Evolutionary conservation across 148 eudicot genomes (phyloP).

Genomic region (Mesembryanthemum crystallinum): DNA sequence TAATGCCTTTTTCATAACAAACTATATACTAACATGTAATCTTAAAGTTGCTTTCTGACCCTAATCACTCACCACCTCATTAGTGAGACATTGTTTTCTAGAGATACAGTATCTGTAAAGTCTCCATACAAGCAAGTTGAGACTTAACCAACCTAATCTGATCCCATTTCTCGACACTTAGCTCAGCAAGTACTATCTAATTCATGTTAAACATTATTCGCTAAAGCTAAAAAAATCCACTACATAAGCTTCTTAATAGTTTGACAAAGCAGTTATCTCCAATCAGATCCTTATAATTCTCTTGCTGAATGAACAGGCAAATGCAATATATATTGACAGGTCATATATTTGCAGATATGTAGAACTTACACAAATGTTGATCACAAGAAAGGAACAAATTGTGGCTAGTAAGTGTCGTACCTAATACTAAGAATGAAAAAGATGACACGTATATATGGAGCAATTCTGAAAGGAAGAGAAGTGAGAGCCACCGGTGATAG

Average conservation of each 20-base stretch:
- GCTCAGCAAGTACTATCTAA: background rate
- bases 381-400: background rate
- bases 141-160: no score
- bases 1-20: background rate
- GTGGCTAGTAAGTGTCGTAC: conserved; percentile 31
- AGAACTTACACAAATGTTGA: conserved; percentile 2
- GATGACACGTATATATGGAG: conserved; percentile 80
- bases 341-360: background rate
- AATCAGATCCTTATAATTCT: background rate
- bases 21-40: background rate
- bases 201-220: background rate
- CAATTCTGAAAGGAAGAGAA: conserved; percentile 80
- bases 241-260: background rate
- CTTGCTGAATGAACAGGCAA: background rate
- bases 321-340: background rate
- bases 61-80: background rate
- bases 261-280: background rate
- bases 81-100: background rate
- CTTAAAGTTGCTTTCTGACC: background rate
- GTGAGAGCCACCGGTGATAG: conserved; percentile 55
- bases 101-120: no score
- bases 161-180: background rate
- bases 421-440: conserved; percentile 74
- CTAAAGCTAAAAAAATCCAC: background rate
- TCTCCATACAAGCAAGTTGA: no score